Evolutionary conservation across 2,329 filamentous ascomycete species (phyloP).

Genomic region (Phialophora verrucosa): DNA sequence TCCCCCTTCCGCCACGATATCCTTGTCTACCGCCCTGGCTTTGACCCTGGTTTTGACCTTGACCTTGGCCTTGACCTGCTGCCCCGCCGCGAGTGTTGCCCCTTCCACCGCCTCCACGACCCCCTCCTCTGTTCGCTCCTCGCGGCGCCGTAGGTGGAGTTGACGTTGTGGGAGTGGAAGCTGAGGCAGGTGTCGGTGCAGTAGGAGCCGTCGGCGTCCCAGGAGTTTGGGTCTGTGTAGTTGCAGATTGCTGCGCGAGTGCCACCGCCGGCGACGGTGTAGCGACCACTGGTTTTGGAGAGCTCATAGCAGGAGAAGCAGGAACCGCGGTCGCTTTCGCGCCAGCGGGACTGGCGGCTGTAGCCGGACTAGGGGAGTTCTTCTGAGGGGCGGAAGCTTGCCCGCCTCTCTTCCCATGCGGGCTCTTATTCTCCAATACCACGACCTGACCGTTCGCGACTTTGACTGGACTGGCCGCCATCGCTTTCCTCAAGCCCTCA

Average conservation of each 20-base stretch:
- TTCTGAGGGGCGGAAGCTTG: conserved; percentile 1
- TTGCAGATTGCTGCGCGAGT: background rate
- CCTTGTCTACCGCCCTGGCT: conserved; percentile 26
- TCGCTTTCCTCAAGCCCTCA: conserved; percentile 74
- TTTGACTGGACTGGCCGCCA: conserved; percentile 78
- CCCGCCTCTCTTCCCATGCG: conserved; percentile 29
- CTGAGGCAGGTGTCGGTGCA: conserved; percentile 3
- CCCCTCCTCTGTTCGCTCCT: conserved; percentile 27
- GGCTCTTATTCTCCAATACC: conserved; percentile 74
- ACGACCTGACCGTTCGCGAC: conserved; percentile 87
- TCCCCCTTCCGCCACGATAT: conserved; percentile 23
- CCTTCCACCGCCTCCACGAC: conserved; percentile 38
- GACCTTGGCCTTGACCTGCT: conserved; percentile 19
- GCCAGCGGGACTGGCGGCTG: conserved; percentile 7
- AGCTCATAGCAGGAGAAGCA: background rate
- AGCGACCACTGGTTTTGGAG: conserved; percentile 1
- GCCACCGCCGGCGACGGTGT: background rate
- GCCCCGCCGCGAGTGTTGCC: conserved; percentile 24
- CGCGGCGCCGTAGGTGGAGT: conserved; percentile 25
- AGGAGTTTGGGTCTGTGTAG: background rate
- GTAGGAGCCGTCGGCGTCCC: conserved; percentile 19
- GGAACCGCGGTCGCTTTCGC: conserved; percentile 2
- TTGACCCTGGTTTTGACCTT: conserved; percentile 5
- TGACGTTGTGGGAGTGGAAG: conserved; percentile 17
- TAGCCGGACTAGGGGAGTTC: conserved; percentile 3